phyloP scores from a whole-genome alignment of 768 basidiomycete species.

The Boletus coccyginus region DNA sequence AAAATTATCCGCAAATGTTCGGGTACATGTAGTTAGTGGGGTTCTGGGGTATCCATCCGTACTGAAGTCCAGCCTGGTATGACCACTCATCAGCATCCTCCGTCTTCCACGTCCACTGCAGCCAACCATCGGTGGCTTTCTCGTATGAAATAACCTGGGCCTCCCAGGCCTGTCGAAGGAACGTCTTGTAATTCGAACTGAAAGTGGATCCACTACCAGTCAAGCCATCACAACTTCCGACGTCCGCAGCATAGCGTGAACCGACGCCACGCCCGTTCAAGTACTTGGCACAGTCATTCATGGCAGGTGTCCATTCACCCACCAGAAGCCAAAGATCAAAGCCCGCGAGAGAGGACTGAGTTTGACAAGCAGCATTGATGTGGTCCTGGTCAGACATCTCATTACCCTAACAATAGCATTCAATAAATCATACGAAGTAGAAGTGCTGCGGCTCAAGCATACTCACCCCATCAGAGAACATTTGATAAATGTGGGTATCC shows the following conservation, averaged over 20 bases:
- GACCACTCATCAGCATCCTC: slow-evolving; percentile 88
- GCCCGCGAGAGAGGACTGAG: slow-evolving; percentile 41
- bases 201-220: slow-evolving; percentile 77
- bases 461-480: slow-evolving; percentile 61
- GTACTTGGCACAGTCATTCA: slow-evolving; percentile 59
- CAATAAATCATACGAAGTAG: background rate
- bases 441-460: background rate
- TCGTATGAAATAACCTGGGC: slow-evolving; percentile 78
- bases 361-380: slow-evolving; percentile 56
- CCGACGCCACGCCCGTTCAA: slow-evolving; percentile 81
- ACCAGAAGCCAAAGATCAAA: slow-evolving; percentile 79
- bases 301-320: slow-evolving; percentile 84
- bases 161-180: slow-evolving; percentile 81
- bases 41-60: slow-evolving; percentile 81
- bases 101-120: slow-evolving; percentile 84
- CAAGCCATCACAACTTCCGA: slow-evolving; percentile 72
- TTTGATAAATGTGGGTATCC: slow-evolving; percentile 79
- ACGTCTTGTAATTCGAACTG: slow-evolving; percentile 74
- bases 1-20: slow-evolving; percentile 51
- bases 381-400: slow-evolving; percentile 50
- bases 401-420: slow-evolving; percentile 41
- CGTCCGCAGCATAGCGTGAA: slow-evolving; percentile 54
- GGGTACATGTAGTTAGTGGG: slow-evolving; percentile 53
- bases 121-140: slow-evolving; percentile 61
- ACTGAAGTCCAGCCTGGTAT: slow-evolving; percentile 74